Base-by-base conservation (phyloP, 1,139 yeast genomes). In the Sugiyamaella japonica region DNA sequence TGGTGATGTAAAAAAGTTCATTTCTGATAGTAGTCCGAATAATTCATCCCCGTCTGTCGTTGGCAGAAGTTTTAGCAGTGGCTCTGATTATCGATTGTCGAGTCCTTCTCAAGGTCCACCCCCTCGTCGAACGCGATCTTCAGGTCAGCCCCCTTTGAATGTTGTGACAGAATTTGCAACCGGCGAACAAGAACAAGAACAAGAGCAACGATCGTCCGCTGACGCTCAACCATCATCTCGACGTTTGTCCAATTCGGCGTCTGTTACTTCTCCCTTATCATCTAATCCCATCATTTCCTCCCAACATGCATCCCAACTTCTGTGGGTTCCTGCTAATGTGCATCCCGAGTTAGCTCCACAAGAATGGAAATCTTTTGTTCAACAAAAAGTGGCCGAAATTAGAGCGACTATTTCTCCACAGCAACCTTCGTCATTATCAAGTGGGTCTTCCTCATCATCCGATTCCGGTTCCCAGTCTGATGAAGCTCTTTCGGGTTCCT, bases 261-360 rank as follows among this genome's bases (percentile, higher is more conserved):
- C 38, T n/a, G 12, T 31, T 6, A 13, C 45, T 8, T 38, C 45
- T 2, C 45, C 45, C 13, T 15, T 29, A 13, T 41, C 45, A 41
- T 13, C 32, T n/a, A 41, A 25, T 38, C 44, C 44, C 7, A 16
- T 60, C 13, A 61, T 58, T 29, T 63, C 67, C 13, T 63, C 67
- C 2, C 49, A 45, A 20, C 70, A 69, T 34, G 69, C 69, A 9
- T 63, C 67, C 6, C 66, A 66, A 58, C 62, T 71, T 42, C 73
- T 90, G 50, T 91, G 99, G 99, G 97, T 93, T 1, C 97, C 98
- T 0, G 98, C 98, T 1, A 84, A 83, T 60, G 79, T 89, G 48
- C 99, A 93, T 68, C 98, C 99, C 1, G 93, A 87, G 65, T 82
- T 93, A 15, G 91, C 95, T 37, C 98, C 98, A 0, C 95, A 89